Percentiles rank a stretch among this genome's conserved stretches.
Evolutionary conservation across 305 asterid genomes (phyloP).

Genomic region (Fraxinus greggii): DNA sequence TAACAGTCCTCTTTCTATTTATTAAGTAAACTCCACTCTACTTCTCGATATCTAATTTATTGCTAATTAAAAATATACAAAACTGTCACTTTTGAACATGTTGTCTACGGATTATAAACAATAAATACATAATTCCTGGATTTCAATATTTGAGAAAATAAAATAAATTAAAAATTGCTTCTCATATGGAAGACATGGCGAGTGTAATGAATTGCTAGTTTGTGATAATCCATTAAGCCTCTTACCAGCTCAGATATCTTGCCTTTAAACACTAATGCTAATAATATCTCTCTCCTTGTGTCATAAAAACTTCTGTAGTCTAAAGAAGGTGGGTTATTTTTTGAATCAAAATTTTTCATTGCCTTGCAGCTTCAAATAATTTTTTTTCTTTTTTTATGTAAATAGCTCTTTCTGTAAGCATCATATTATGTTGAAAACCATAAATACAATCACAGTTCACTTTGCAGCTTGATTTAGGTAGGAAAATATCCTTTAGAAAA

Average conservation of each 20-base stretch:
- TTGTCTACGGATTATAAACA: not conserved
- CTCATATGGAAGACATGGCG: not conserved
- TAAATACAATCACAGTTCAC: not conserved
- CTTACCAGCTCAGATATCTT: constrained; percentile 1
- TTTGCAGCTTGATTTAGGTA: not conserved
- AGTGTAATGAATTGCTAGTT: not conserved
- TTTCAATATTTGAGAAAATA: not conserved
- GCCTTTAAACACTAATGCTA: not conserved
- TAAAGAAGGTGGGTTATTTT: not conserved
- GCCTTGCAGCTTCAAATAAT: not conserved
- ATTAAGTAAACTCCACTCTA: not conserved
- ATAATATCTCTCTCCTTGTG: not conserved
- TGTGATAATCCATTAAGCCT: constrained; percentile 5
- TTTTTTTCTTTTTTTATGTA: not conserved
- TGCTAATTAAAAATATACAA: not conserved
- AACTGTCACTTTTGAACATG: not conserved
- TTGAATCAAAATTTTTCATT: not conserved
- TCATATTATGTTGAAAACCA: not conserved
- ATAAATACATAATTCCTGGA: not conserved
- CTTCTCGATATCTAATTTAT: not conserved
- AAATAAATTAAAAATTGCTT: not conserved
- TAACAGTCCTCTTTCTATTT: not conserved
- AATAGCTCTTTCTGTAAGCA: not conserved
- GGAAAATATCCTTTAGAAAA: not conserved
- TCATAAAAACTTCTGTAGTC: not conserved